Conservation (phyloP, 495 filamentous ascomycete genomes). For the Bathelium albidoporum region DNA sequence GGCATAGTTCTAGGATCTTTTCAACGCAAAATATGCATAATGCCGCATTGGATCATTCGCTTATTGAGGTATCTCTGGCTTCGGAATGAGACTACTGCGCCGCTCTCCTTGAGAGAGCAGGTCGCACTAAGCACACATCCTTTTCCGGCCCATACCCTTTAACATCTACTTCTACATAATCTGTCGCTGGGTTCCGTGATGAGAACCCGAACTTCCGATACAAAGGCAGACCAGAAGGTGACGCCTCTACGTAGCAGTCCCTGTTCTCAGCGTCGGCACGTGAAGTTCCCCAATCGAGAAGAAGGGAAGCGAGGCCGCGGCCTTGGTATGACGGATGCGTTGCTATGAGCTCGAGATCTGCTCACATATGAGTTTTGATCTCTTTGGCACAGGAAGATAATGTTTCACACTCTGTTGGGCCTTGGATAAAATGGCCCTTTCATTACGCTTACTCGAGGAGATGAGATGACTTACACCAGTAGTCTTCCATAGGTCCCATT, state of each 20-base stretch:
- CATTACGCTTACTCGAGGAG: not conserved
- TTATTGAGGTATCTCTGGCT: too few species aligned
- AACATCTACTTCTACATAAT: not conserved
- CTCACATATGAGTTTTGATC: not conserved
- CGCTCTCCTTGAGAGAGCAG: not conserved
- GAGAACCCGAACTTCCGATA: constrained; percentile 18
- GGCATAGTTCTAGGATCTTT: not conserved
- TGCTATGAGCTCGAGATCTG: constrained; percentile 22
- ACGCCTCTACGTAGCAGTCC: constrained; percentile 20
- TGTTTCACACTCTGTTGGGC: too few species aligned
- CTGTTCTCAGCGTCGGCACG: constrained; percentile 16
- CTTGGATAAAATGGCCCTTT: not conserved
- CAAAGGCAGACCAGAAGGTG: constrained; percentile 13
- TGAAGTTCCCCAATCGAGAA: constrained; percentile 25
- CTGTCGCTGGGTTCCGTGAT: not conserved
- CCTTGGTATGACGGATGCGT: constrained; percentile 22
- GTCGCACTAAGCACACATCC: not conserved
- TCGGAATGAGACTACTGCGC: not conserved
- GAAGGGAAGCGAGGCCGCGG: constrained; percentile 23
- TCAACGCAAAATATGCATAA: too few species aligned
- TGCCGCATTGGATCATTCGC: too few species aligned
- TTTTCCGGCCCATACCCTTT: not conserved
- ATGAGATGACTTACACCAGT: constrained; percentile 16
- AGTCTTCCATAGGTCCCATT: constrained; percentile 11
- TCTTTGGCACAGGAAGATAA: too few species aligned